These are phyloP conservation scores for Starmerella sirachaensis DNA, from an alignment of 805 yeast species.

Conservation along the genomic window DNA sequence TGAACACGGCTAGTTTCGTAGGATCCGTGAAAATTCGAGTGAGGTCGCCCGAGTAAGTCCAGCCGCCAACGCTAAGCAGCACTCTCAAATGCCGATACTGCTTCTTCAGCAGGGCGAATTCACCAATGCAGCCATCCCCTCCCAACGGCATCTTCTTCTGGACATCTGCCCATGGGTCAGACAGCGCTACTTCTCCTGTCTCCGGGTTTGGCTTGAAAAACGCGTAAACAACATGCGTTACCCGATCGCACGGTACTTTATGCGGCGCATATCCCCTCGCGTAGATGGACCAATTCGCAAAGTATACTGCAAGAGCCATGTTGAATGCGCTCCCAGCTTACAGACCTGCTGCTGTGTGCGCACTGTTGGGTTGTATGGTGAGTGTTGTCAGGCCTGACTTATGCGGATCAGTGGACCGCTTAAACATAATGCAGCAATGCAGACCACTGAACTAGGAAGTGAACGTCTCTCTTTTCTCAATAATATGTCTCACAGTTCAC, in stretches of 20 bases:
- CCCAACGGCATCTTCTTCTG: constrained; percentile 25
- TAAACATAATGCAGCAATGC: no score
- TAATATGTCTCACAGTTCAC: no score
- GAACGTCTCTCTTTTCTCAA: no score
- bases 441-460: no score
- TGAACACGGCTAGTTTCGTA: constrained; percentile 35
- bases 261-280: constrained; percentile 44
- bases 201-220: constrained; percentile 49
- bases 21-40: constrained; percentile 34
- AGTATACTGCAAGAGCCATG: constrained; percentile 23
- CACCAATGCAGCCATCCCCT: constrained; percentile 39
- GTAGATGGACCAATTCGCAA: constrained; percentile 54
- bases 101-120: constrained; percentile 32
- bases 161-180: constrained; percentile 59
- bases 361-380: no score
- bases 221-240: constrained; percentile 69
- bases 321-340: no score
- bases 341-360: no score
- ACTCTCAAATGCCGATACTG: constrained; percentile 36
- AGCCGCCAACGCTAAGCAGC: constrained; percentile 77
- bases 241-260: constrained; percentile 43
- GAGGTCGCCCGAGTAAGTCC: constrained; percentile 43
- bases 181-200: constrained; percentile 42
- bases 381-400: no score
- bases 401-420: no score